A percentile compares a stretch with the other conserved stretches of the same genome.
phyloP scores from a whole-genome alignment of 768 basidiomycete genomes.

The Mycena vitilis region DNA sequence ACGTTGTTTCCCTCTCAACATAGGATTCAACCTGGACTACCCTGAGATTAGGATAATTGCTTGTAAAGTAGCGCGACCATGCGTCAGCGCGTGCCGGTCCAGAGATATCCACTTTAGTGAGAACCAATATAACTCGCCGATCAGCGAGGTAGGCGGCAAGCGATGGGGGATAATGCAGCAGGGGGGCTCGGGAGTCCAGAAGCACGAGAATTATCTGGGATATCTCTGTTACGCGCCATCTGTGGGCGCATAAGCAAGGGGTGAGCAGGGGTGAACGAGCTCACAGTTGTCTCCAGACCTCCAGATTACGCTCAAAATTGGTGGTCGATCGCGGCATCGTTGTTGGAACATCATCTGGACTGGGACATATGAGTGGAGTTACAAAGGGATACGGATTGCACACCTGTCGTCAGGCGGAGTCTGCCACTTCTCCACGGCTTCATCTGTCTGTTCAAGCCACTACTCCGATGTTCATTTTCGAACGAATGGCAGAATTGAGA shows the following conservation, averaged over 20 bases:
- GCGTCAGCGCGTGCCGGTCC: constrained; percentile 71
- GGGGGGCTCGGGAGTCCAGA: constrained; percentile 90
- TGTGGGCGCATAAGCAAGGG: constrained; percentile 44
- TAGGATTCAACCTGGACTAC: constrained; percentile 87
- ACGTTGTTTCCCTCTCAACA: constrained; percentile 56
- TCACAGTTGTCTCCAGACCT: constrained; percentile 95
- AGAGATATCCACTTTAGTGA: constrained; percentile 91
- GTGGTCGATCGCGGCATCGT: constrained; percentile 74
- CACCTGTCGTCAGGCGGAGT: constrained; percentile 9
- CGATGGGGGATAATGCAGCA: constrained; percentile 87
- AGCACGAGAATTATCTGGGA: constrained; percentile 90
- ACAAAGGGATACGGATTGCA: not conserved
- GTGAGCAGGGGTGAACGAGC: constrained; percentile 42
- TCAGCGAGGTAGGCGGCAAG: constrained; percentile 72
- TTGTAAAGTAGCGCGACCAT: constrained; percentile 74
- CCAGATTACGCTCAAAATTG: constrained; percentile 89
- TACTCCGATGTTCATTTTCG: constrained; percentile 50
- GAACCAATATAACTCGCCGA: constrained; percentile 73
- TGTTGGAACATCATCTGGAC: not conserved
- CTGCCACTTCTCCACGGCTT: constrained; percentile 65
- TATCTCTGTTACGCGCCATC: constrained; percentile 95
- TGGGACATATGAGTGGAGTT: not conserved
- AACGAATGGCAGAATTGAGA: not conserved
- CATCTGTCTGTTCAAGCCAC: constrained; percentile 80
- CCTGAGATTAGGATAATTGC: constrained; percentile 62